phyloP scores from a whole-genome alignment of 495 filamentous ascomycete species.

The Rhypophila decipiens region DNA sequence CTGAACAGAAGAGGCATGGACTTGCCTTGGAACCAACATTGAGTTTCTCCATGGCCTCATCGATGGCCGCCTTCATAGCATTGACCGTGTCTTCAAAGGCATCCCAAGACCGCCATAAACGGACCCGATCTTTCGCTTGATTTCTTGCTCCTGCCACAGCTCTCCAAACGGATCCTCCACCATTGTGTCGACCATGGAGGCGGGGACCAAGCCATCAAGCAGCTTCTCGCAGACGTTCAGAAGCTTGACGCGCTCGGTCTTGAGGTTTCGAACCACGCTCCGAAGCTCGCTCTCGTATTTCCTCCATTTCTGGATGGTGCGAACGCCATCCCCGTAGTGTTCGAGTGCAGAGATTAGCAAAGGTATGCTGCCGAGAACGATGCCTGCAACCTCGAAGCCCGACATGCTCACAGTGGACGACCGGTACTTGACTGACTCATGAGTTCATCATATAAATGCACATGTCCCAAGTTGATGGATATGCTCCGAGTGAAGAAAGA shows the following conservation, averaged over 20 bases:
- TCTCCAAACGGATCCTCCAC: constrained; percentile 18
- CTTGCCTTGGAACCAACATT: background rate
- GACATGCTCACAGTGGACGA: constrained; percentile 19
- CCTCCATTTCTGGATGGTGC: constrained; percentile 16
- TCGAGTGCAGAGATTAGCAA: constrained; percentile 33
- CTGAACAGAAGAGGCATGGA: background rate
- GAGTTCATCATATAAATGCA: background rate
- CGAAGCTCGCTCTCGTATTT: constrained; percentile 25
- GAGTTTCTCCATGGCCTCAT: constrained; percentile 16
- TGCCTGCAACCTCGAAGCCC: constrained; percentile 38
- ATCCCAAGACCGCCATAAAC: constrained; percentile 13
- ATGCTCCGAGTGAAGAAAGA: background rate
- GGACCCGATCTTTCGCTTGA: constrained; percentile 7
- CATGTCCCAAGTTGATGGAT: background rate
- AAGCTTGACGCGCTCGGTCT: constrained; percentile 27
- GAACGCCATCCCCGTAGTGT: constrained; percentile 26
- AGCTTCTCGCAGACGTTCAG: constrained; percentile 28
- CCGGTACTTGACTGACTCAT: background rate
- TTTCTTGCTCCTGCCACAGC: constrained; percentile 11
- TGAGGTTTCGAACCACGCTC: constrained; percentile 23
- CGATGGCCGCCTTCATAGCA: constrained; percentile 14
- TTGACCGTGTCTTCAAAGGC: constrained; percentile 16
- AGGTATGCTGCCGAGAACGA: constrained; percentile 36
- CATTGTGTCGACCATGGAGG: constrained; percentile 18
- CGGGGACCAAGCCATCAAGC: constrained; percentile 18